Base-by-base conservation (phyloP, 2,329 filamentous ascomycete species). In the Talaromyces islandicus region DNA sequence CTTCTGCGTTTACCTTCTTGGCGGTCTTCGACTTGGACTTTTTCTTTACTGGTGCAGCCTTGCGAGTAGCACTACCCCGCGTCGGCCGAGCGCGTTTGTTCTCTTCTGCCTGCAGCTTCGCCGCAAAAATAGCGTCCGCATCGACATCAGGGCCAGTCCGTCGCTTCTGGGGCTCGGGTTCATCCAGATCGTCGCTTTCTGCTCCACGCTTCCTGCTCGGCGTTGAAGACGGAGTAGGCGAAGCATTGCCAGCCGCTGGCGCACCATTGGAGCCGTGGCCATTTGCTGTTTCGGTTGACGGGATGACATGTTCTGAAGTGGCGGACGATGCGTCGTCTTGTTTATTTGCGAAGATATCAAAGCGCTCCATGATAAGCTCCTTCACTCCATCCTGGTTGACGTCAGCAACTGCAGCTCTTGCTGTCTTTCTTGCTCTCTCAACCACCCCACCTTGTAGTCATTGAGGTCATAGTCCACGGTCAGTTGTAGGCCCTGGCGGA, bases 71-170 rank as follows among this genome's bases (percentile, higher is more conserved):
- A 11, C 88, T 90, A 7, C 91, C 90, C 51, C 93, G 84, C 3
- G 92, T 97, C 19, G 90, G 84, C 58, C 91, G 83, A 54, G 85
- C 86, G 50, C 85, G 81, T 65, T 85, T 82, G 74, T 97, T 96
- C 77, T 97, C 91, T 74, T 97, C 90, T 0, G 92, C 93, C 75
- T 99, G 94, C 38, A 99, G 81, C 73, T 89, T 86, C 17, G 92
- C 92, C 0, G 94, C 94, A 63, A 93, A 85, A 51, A 89, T 86
- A 35, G 93, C 94, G 75, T 99, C 94, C 32, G 90, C 88, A 64
- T 96, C 91, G 65, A 84, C 78, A 29, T 85, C 82, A 50, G 84
- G 83, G 70, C 87, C 87, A 60, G 80, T 75, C 67, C 81, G 83
- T 66, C 76, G 78, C 74, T 88, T 88, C 77, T 91, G 90, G 64